Percentiles rank a stretch among this genome's conserved stretches.
phyloP scores from a whole-genome alignment of 495 filamentous ascomycete genomes.

The Darksidea phi region DNA sequence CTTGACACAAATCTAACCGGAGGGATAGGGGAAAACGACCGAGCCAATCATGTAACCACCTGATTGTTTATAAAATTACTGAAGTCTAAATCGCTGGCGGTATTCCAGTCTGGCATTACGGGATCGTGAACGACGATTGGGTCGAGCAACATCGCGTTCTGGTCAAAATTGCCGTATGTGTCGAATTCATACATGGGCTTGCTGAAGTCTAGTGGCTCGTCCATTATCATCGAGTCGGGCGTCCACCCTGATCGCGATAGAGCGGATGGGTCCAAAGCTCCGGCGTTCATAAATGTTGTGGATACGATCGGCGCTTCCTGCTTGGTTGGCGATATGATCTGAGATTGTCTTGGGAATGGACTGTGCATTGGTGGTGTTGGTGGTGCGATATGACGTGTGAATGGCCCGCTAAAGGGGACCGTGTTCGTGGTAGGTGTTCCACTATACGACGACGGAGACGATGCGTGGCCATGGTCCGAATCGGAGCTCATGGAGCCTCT shows the following conservation, averaged over 20 bases:
- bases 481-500: constrained; percentile 59
- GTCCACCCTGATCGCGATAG: constrained; percentile 23
- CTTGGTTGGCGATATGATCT: constrained; percentile 24
- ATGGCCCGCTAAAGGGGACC: constrained; percentile 27
- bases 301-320: constrained; percentile 22
- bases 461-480: constrained; percentile 49
- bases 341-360: constrained; percentile 36
- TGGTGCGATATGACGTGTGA: constrained; percentile 30
- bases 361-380: constrained; percentile 39
- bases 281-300: constrained; percentile 27
- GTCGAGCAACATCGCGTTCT: constrained; percentile 28
- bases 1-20: constrained; percentile 17
- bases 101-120: constrained; percentile 34
- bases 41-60: constrained; percentile 23
- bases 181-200: constrained; percentile 30
- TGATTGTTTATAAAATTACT: constrained; percentile 37
- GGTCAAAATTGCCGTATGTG: constrained; percentile 27
- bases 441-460: constrained; percentile 26
- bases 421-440: constrained; percentile 28
- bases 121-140: constrained; percentile 17
- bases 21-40: neutral
- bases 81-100: constrained; percentile 34
- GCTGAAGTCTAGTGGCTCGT: constrained; percentile 30
- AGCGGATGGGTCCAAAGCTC: constrained; percentile 26
- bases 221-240: constrained; percentile 32